Percentiles rank a stretch among this genome's conserved stretches.
phyloP scores from a whole-genome alignment of 371 early-diverging fungal species.

The Apophysomyces sp. region DNA sequence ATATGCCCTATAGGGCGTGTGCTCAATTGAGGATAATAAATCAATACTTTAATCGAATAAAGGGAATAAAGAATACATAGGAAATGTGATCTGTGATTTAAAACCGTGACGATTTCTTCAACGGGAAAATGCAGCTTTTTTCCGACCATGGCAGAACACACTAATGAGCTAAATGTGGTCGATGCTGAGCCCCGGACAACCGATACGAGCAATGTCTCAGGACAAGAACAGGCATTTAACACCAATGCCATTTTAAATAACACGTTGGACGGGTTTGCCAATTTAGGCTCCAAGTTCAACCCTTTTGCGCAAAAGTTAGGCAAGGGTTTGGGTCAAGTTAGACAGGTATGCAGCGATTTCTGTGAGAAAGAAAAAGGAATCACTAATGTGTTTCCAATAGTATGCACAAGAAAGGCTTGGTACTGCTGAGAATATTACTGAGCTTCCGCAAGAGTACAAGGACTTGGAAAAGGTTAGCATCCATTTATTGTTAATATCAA shows the following conservation, averaged over 20 bases:
- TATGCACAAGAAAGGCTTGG: constrained; percentile 86
- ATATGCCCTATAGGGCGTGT: too few relatives aligned
- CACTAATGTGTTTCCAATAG: constrained; percentile 33
- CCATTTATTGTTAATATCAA: neutral
- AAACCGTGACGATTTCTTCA: too few relatives aligned
- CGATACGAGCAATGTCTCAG: neutral
- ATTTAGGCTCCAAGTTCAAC: constrained; percentile 61
- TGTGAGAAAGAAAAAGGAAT: neutral
- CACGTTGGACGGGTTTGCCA: constrained; percentile 64
- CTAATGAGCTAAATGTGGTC: constrained; percentile 27
- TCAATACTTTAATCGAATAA: too few relatives aligned
- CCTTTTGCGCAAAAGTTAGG: constrained; percentile 74
- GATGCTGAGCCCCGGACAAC: constrained; percentile 31
- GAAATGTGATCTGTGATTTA: too few relatives aligned
- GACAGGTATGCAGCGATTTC: constrained; percentile 57
- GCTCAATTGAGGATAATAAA: too few relatives aligned
- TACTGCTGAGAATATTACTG: constrained; percentile 77
- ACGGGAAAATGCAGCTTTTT: neutral
- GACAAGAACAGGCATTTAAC: constrained; percentile 14
- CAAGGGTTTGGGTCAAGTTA: constrained; percentile 75
- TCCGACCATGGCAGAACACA: constrained; percentile 20
- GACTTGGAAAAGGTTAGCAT: constrained; percentile 71
- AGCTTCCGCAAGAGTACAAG: constrained; percentile 87
- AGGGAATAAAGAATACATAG: too few relatives aligned
- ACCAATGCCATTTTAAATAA: constrained; percentile 34